Conservation (phyloP, 148 eudicot genomes). For the Cornus kousa region DNA sequence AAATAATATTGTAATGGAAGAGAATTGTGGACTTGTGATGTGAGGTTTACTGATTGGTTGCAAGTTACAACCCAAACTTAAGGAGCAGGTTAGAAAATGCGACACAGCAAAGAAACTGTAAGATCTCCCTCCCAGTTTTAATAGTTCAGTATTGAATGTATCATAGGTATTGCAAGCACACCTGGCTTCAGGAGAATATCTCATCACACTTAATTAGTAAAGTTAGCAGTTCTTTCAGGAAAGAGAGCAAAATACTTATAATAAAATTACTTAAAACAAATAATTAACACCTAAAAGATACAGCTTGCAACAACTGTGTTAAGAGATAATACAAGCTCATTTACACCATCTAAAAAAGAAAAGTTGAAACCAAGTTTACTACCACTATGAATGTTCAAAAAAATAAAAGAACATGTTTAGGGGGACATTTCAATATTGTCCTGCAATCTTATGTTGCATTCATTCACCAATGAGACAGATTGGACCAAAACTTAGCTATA, state of each 20-base stretch:
- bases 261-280: not conserved
- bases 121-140: not conserved
- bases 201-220: not conserved
- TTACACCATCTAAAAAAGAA: too few relatives aligned
- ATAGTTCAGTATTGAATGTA: not conserved
- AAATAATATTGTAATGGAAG: not conserved
- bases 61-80: not conserved
- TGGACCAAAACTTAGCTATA: not conserved
- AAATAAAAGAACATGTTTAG: not conserved
- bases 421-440: not conserved
- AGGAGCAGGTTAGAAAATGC: not conserved
- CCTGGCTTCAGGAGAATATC: not conserved
- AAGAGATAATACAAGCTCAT: not conserved
- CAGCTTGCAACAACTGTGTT: not conserved
- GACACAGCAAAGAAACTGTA: not conserved
- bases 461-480: not conserved
- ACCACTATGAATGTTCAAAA: too few relatives aligned
- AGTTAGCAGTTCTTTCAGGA: not conserved
- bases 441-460: not conserved
- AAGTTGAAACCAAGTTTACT: not conserved
- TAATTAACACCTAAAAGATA: not conserved
- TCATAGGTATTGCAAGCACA: not conserved
- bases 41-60: not conserved
- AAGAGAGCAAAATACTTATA: not conserved
- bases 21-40: not conserved